A percentile compares a stretch with the other conserved stretches of the same genome.
Evolutionary conservation across 2,329 filamentous ascomycete genomes (phyloP).

Genomic region (Monascus ruber): DNA sequence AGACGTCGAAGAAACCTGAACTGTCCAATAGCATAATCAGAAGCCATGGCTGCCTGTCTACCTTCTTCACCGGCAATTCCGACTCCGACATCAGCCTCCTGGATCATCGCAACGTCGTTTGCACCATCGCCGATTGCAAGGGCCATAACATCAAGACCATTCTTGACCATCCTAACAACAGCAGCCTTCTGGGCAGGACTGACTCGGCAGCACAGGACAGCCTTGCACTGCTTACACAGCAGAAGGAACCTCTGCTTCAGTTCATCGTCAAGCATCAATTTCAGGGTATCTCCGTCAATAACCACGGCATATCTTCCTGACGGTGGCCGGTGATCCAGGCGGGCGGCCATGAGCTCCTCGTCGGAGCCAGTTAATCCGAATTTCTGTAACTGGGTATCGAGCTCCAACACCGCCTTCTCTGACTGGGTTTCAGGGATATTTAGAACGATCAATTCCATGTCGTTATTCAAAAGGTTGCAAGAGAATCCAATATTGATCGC

Average conservation of each 20-base stretch:
- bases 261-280: conserved; percentile 69
- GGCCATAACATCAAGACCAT: conserved; percentile 90
- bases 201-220: conserved; percentile 93
- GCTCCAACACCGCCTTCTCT: conserved; percentile 52
- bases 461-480: conserved; percentile 91
- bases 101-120: conserved; percentile 96
- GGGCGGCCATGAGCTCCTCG: conserved; percentile 68
- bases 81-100: conserved; percentile 92
- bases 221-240: conserved; percentile 92
- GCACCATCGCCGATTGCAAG: conserved; percentile 86
- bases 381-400: conserved; percentile 59
- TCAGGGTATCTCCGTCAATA: conserved; percentile 88
- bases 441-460: conserved; percentile 91
- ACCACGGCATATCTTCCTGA: conserved; percentile 81
- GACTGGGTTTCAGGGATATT: conserved; percentile 69
- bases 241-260: conserved; percentile 87
- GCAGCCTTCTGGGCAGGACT: conserved; percentile 93
- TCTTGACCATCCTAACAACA: conserved; percentile 94
- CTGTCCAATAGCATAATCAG: conserved; percentile 89
- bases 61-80: conserved; percentile 91
- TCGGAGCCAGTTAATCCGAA: conserved; percentile 79
- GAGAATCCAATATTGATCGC: conserved; percentile 99
- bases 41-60: conserved; percentile 88
- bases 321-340: conserved; percentile 74
- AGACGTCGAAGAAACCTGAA: conserved; percentile 80